Evolutionary conservation across 352 stramenopile genomes (phyloP), one percentile per base, ranked within the genome.

Genomic region (Phytopythium oedochilum): DNA sequence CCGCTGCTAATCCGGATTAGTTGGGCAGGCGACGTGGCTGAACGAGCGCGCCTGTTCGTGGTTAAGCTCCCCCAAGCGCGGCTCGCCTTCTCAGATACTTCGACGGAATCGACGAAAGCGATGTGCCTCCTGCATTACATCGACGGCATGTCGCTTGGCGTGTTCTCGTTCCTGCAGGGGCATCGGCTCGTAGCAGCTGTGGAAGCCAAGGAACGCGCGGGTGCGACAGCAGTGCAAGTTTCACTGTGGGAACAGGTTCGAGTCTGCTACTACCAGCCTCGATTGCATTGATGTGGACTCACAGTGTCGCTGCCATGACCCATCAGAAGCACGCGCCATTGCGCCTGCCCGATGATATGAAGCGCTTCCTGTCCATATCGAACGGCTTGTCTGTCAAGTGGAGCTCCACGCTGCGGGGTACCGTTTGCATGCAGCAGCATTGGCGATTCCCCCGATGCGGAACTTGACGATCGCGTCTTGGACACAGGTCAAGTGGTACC

Each of bases 361-460:
- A 73, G 58, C 75, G 68, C 23, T 92, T 90, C 55, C 88, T 84
- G 43, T 73, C 57, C 9, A 69, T 84, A 58, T 69, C 74, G 23
- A 92, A 92, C 45, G 83, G 83, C 9, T 43, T 92, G 20, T 81
- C 73, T 0, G 61, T 88, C 48, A 89, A 88, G 57, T 92, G 83
- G 83, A 89, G 83, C 55, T 72, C 65, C 3, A 53, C 55, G 29
- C 80, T 90, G 54, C 66, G 64, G 31, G 72, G 77, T 84, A 29
- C 10, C n/a, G n/a, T n/a, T n/a, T n/a, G n/a, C n/a, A n/a, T n/a
- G n/a, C n/a, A n/a, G n/a, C n/a, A n/a, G 5, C 12, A 3, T 46
- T 3, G 22, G 5, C 12, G n/a, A n/a, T 8, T 29, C 5, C 3
- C 12, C 26, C 14, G 18, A 46, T 14, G 14, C 5, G 32, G 12